These are phyloP conservation scores for Umbelopsis sp. DNA, from an alignment of 192 early-diverging fungal genomes.

Conservation along the genomic window DNA sequence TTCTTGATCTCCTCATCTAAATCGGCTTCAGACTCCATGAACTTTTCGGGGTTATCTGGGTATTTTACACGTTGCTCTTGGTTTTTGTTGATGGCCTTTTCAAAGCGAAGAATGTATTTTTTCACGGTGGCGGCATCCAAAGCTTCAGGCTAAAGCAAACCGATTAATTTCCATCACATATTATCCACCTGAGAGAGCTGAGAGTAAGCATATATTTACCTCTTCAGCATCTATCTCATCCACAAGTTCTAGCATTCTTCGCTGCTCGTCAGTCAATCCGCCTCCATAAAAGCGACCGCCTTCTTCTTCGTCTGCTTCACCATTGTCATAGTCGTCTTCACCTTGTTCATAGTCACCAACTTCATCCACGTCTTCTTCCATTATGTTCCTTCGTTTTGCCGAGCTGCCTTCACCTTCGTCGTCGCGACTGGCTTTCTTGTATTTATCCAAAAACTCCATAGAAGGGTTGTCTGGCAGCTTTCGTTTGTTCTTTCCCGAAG, in stretches of 20 bases:
- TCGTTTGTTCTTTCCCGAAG: slow-evolving; percentile 50
- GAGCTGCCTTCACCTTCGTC: slow-evolving; percentile 12
- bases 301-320: slow-evolving; percentile 67
- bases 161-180: background rate
- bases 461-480: slow-evolving; percentile 50
- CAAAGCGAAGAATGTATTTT: slow-evolving; percentile 79
- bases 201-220: slow-evolving; percentile 36
- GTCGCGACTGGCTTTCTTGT: slow-evolving; percentile 26
- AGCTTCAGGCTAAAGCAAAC: slow-evolving; percentile 22
- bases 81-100: slow-evolving; percentile 87
- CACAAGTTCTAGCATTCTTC: slow-evolving; percentile 79
- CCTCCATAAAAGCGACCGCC: slow-evolving; percentile 84
- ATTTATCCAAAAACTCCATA: slow-evolving; percentile 48
- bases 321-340: slow-evolving; percentile 27
- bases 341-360: slow-evolving; percentile 8
- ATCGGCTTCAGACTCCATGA: slow-evolving; percentile 96
- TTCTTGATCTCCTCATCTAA: slow-evolving; percentile 88
- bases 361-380: slow-evolving; percentile 31
- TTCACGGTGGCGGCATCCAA: slow-evolving; percentile 73
- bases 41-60: slow-evolving; percentile 72
- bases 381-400: slow-evolving; percentile 31
- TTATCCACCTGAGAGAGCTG: background rate
- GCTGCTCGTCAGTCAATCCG: slow-evolving; percentile 78
- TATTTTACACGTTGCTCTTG: slow-evolving; percentile 83
- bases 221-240: slow-evolving; percentile 80